Evolutionary conservation across 1,284 basidiomycete genomes (phyloP).

Genomic region (Boletus mariae): DNA sequence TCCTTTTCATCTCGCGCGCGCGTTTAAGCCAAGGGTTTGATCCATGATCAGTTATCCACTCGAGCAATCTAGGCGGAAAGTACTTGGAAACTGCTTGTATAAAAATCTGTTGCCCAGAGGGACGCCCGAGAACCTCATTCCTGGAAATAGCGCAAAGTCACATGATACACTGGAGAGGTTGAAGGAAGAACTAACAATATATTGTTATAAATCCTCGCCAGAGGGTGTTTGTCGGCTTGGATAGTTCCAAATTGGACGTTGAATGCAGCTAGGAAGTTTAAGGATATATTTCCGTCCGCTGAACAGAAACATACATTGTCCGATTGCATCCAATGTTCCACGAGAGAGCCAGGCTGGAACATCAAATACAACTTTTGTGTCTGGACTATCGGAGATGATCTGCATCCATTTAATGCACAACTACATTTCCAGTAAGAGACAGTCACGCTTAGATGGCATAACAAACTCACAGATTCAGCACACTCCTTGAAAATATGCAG

Average conservation of each 20-base stretch:
- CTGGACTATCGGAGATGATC: conserved; percentile 27
- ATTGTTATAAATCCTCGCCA: conserved; percentile 33
- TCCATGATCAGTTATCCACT: conserved; percentile 35
- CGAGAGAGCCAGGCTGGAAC: conserved; percentile 37
- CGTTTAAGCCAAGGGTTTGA: conserved; percentile 38
- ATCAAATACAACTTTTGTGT: conserved; percentile 39
- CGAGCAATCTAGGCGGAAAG: conserved; percentile 30
- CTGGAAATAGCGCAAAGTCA: conserved; percentile 9
- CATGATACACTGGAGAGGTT: background rate
- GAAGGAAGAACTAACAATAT: conserved; percentile 27
- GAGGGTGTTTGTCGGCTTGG: conserved; percentile 27
- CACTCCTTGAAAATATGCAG: conserved; percentile 33
- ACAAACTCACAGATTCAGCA: conserved; percentile 21
- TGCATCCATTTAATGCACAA: conserved; percentile 46
- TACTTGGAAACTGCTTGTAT: conserved; percentile 19
- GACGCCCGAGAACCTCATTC: conserved; percentile 21
- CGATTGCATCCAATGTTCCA: conserved; percentile 44
- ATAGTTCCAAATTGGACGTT: conserved; percentile 33
- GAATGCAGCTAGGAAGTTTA: conserved; percentile 38
- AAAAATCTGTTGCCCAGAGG: conserved; percentile 21
- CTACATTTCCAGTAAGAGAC: conserved; percentile 27
- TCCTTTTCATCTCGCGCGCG: conserved; percentile 30
- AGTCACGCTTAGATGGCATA: conserved; percentile 3
- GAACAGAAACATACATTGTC: conserved; percentile 34
- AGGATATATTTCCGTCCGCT: background rate